Base-by-base conservation (phyloP, 176 grass and related monocot species). In the Miscanthus lutarioriparius region DNA sequence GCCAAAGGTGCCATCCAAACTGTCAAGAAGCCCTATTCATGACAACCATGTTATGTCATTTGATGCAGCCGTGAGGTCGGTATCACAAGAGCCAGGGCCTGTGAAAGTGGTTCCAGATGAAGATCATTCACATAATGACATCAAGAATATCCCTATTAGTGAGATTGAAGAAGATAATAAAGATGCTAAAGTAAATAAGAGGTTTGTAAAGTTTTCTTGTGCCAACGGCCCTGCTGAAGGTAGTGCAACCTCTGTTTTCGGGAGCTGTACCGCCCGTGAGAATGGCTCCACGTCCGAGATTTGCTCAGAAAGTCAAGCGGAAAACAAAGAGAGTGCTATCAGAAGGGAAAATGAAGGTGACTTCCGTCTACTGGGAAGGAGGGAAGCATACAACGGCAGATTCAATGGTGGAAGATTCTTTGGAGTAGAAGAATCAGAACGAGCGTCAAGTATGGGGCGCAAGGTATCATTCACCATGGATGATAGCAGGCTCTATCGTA, bases 311-410 rank as follows among this genome's bases (percentile, higher is more conserved):
- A 83, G 67, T 86, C 90, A 86, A 68, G 87, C 38, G 6, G 95
- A 93, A 32, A 63, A 59, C 30, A 97, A 91, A 88, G 94, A 97
- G 3, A 97, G 89, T 82, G 94, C 94, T 51, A 99, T 99, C 78
- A 96, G 89, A 88, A 92, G 96, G 78, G 96, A 99, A 89, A 99
- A 84, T 20, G 96, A 99, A 80, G 91, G 96, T 32, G 96, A 96
- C 33, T 99, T 99, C 69, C 96, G 91, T 72, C 88, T 99, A 58
- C 79, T 99, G 44, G 96, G 96, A 62, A 93, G 96, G 87, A 91
- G 96, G 61, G 96, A 92, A 54, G 85, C 19, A 84, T 84, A 88
- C 48, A 92, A 92, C 47, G 73, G 81, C 59, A 88, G 80, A 87
- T 90, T 76, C 49, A 76, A 91, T 49, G 93, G 90, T 75, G 89